phyloP scores from a whole-genome alignment of 306 rosid species.

The Cucurbita moschata region DNA sequence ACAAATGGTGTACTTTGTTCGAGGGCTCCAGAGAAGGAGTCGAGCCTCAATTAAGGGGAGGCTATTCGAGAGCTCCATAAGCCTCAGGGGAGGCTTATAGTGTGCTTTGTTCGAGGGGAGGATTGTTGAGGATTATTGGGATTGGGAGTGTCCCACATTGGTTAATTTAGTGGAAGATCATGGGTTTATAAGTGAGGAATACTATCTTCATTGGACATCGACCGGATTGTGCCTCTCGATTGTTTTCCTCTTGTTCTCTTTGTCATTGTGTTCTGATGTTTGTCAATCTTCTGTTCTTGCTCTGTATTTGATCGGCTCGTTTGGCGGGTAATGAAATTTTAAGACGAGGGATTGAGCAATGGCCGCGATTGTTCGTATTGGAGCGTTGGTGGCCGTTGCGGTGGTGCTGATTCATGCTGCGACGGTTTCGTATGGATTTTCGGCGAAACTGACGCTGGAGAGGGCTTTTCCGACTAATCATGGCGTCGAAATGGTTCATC shows the following conservation, averaged over 20 bases:
- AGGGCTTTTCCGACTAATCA: conserved; percentile 69
- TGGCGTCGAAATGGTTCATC: conserved; percentile 51
- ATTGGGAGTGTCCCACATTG: no score
- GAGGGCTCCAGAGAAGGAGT: no score
- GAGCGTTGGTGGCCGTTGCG: conserved; percentile 11
- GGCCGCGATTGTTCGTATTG: conserved; percentile 20
- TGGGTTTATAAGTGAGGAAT: no score
- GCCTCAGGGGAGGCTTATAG: no score
- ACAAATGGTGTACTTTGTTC: no score
- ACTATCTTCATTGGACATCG: no score
- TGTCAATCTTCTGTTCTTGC: not conserved
- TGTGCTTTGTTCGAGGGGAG: no score
- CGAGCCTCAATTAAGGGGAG: no score
- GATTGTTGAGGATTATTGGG: no score
- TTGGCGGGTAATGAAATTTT: not conserved
- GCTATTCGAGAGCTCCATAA: no score
- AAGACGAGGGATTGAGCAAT: conserved; percentile 8
- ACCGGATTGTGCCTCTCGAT: not conserved
- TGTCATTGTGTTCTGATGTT: conserved; percentile 15
- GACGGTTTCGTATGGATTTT: conserved; percentile 23
- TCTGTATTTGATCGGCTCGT: not conserved
- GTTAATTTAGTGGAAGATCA: no score
- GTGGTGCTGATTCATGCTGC: conserved; percentile 15
- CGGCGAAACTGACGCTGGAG: conserved; percentile 47
- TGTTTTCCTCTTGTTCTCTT: conserved; percentile 7